A percentile compares a stretch with the other conserved stretches of the same genome.
Evolutionary conservation across 1,139 yeast species (phyloP).

Genomic region (Diutina catenulata): DNA sequence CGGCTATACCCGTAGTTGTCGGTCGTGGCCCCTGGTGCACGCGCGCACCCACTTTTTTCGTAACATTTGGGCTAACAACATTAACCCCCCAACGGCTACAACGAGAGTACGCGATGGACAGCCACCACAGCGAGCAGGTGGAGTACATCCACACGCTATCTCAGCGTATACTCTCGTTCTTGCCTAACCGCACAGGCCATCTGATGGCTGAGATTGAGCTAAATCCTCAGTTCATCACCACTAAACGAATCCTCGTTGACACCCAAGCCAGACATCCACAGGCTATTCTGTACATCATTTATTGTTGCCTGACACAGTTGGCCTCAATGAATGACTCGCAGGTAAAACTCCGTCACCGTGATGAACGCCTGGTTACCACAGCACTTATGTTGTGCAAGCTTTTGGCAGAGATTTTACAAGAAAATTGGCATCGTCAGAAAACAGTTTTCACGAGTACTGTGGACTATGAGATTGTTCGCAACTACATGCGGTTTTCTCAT

Average conservation of each 20-base stretch:
- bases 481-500: neutral
- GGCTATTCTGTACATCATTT: neutral
- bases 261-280: neutral
- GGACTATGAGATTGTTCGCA: neutral
- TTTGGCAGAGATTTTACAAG: neutral
- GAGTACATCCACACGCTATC: slow-evolving; percentile 4
- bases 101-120: too few relatives aligned
- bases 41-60: too few relatives aligned
- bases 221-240: neutral
- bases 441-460: neutral
- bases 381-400: neutral
- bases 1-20: too few relatives aligned
- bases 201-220: neutral
- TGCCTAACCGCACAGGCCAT: slow-evolving; percentile 5
- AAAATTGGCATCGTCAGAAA: neutral
- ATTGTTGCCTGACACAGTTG: neutral
- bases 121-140: neutral
- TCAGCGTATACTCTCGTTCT: slow-evolving; percentile 3
- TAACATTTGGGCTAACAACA: too few relatives aligned
- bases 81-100: too few relatives aligned
- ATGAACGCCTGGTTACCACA: slow-evolving; percentile 4
- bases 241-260: neutral
- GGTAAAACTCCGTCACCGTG: neutral
- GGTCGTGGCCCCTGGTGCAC: too few relatives aligned
- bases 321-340: neutral